Conservation (phyloP, 352 stramenopile genomes). For the Phytopythium chamaehyphon region DNA sequence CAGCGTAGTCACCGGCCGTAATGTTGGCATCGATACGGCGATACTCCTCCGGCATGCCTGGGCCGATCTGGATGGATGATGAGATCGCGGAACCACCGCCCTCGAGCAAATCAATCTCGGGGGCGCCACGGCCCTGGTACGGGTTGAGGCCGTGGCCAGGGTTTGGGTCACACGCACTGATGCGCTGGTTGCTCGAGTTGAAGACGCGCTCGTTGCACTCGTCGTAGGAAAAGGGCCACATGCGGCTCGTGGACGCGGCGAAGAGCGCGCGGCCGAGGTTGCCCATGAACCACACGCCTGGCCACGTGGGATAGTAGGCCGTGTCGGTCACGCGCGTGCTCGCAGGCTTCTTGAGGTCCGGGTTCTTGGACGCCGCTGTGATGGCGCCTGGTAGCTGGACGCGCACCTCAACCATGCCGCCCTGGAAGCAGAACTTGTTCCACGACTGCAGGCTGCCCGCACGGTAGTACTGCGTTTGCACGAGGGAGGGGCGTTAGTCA, state of each 20-base stretch:
- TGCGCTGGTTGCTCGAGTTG: slow-evolving; percentile 56
- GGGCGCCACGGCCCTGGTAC: slow-evolving; percentile 85
- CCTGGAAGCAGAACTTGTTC: slow-evolving; percentile 96
- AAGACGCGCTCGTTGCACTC: slow-evolving; percentile 89
- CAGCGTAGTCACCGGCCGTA: slow-evolving; percentile 17
- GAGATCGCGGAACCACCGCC: slow-evolving; percentile 61
- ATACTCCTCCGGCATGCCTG: slow-evolving; percentile 49
- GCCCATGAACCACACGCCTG: slow-evolving; percentile 94
- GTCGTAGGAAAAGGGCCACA: slow-evolving; percentile 96
- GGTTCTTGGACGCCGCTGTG: slow-evolving; percentile 54
- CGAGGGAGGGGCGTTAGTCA: slow-evolving; percentile 5
- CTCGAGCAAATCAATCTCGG: slow-evolving; percentile 96
- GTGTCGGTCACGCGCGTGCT: slow-evolving; percentile 31
- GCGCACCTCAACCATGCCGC: slow-evolving; percentile 91
- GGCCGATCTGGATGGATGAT: slow-evolving; percentile 73
- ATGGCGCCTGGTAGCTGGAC: slow-evolving; percentile 87
- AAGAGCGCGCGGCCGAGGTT: slow-evolving; percentile 95
- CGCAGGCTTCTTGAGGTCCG: slow-evolving; percentile 69
- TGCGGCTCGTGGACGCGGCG: slow-evolving; percentile 88
- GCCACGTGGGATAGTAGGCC: slow-evolving; percentile 83
- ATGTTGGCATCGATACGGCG: slow-evolving; percentile 32
- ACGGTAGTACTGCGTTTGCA: slow-evolving; percentile 41
- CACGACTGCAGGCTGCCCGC: slow-evolving; percentile 90
- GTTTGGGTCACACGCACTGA: slow-evolving; percentile 87
- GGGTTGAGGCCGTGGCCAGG: slow-evolving; percentile 92